These are phyloP conservation scores for Diplodia scrobiculata DNA, from an alignment of 2,329 filamentous ascomycete species.

Conservation along the genomic window DNA sequence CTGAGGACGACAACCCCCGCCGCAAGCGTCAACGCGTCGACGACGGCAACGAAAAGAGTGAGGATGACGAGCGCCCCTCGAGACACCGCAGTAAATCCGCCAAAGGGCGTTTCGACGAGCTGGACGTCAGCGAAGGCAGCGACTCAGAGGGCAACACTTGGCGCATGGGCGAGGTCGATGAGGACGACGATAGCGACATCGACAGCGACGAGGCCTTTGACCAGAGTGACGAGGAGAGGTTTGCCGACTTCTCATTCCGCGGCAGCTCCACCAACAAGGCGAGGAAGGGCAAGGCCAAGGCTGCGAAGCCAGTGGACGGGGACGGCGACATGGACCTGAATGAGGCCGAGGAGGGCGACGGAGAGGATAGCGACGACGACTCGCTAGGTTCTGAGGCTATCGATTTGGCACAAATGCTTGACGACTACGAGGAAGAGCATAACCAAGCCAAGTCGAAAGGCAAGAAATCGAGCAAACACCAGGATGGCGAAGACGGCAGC, in stretches of 20 bases:
- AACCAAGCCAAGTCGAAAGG: slow-evolving; percentile 34
- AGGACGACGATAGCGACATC: slow-evolving; percentile 68
- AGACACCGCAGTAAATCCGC: slow-evolving; percentile 40
- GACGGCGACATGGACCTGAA: slow-evolving; percentile 52
- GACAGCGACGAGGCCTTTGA: slow-evolving; percentile 84
- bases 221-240: slow-evolving; percentile 81
- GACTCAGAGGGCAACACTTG: slow-evolving; percentile 86
- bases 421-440: slow-evolving; percentile 48
- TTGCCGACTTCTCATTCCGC: slow-evolving; percentile 73
- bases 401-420: slow-evolving; percentile 64
- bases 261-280: slow-evolving; percentile 59
- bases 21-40: slow-evolving; percentile 50
- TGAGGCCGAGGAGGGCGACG: slow-evolving; percentile 50
- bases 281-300: slow-evolving; percentile 48
- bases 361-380: slow-evolving; percentile 58
- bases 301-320: slow-evolving; percentile 34
- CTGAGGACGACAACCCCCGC: slow-evolving; percentile 48
- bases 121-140: slow-evolving; percentile 69
- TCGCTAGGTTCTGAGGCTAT: slow-evolving; percentile 66
- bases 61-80: slow-evolving; percentile 43
- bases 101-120: slow-evolving; percentile 40
- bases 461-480: slow-evolving; percentile 36
- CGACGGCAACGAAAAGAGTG: slow-evolving; percentile 53
- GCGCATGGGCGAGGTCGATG: slow-evolving; percentile 71
- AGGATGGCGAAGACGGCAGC: slow-evolving; percentile 49